Evolutionary conservation across 805 yeast species (phyloP).

Genomic region (Metschnikowia colocasiae): DNA sequence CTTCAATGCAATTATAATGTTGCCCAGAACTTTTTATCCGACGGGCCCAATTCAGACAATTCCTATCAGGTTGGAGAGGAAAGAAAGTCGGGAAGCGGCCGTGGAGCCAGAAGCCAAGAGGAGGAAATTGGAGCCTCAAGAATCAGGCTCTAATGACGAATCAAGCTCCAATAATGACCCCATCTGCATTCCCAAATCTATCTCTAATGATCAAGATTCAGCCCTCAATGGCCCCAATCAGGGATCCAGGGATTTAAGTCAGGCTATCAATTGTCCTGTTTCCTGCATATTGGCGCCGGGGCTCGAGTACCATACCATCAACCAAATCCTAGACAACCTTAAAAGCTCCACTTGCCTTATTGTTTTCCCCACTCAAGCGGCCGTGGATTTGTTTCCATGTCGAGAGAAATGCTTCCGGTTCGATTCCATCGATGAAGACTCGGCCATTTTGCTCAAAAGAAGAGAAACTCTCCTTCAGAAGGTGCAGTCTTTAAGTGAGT

Average conservation of each 20-base stretch:
- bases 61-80: neutral
- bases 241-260: neutral
- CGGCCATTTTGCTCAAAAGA: slow-evolving; percentile 4
- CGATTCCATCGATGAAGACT: slow-evolving; percentile 4
- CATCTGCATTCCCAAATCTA: too few relatives aligned
- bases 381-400: slow-evolving; percentile 11
- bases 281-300: slow-evolving; percentile 1
- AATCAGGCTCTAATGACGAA: too few relatives aligned
- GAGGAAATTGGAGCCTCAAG: neutral
- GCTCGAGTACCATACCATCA: neutral
- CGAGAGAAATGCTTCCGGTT: slow-evolving; percentile 1
- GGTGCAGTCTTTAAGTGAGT: slow-evolving; percentile 13
- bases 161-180: too few relatives aligned
- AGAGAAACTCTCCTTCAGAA: slow-evolving; percentile 9
- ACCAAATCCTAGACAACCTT: neutral
- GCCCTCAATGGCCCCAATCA: neutral
- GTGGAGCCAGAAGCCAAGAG: neutral
- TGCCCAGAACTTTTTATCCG: slow-evolving; percentile 3
- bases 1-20: slow-evolving; percentile 12
- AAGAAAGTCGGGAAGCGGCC: neutral
- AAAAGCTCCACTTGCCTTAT: slow-evolving; percentile 7
- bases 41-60: neutral
- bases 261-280: neutral
- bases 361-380: slow-evolving; percentile 11
- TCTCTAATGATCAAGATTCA: too few relatives aligned